Evolutionary conservation across 2,329 filamentous ascomycete genomes (phyloP).

Genomic region (Calonectria fujianensis): DNA sequence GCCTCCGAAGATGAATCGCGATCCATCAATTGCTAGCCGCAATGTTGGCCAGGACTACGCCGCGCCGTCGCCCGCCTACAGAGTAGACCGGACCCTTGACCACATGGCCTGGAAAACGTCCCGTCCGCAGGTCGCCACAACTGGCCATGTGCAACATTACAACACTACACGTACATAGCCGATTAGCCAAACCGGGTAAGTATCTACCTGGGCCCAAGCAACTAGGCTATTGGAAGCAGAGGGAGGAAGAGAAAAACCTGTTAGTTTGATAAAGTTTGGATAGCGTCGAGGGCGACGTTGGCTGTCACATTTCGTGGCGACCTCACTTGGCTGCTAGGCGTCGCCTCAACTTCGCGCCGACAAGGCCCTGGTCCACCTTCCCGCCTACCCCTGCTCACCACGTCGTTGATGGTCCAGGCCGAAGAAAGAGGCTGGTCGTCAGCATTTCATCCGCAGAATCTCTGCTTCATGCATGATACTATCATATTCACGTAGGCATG

Average conservation of each 20-base stretch:
- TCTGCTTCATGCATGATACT: slow-evolving; percentile 23
- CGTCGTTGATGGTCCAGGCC: slow-evolving; percentile 14
- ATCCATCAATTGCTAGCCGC: slow-evolving; percentile 25
- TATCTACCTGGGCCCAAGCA: slow-evolving; percentile 6
- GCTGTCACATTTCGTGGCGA: slow-evolving; percentile 41
- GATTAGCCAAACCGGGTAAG: slow-evolving; percentile 17
- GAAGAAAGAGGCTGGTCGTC: slow-evolving; percentile 8
- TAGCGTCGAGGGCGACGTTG: slow-evolving; percentile 28
- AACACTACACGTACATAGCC: slow-evolving; percentile 12
- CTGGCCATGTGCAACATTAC: slow-evolving; percentile 22
- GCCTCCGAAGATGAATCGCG: slow-evolving; percentile 32
- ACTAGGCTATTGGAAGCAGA: not conserved
- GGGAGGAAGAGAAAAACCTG: not conserved
- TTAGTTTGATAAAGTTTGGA: slow-evolving; percentile 31
- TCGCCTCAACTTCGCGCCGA: slow-evolving; percentile 48
- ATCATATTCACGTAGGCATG: slow-evolving; percentile 42
- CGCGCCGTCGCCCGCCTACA: slow-evolving; percentile 17
- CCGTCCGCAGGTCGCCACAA: slow-evolving; percentile 14
- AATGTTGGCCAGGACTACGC: slow-evolving; percentile 7
- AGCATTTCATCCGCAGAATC: slow-evolving; percentile 35
- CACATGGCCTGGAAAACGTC: slow-evolving; percentile 26
- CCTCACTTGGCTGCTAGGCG: slow-evolving; percentile 34
- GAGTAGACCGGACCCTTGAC: slow-evolving; percentile 3
- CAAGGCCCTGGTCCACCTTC: slow-evolving; percentile 30
- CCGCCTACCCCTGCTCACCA: slow-evolving; percentile 18